Conservation (phyloP, 176 grass and related monocot genomes). For the Lolium rigidum region DNA sequence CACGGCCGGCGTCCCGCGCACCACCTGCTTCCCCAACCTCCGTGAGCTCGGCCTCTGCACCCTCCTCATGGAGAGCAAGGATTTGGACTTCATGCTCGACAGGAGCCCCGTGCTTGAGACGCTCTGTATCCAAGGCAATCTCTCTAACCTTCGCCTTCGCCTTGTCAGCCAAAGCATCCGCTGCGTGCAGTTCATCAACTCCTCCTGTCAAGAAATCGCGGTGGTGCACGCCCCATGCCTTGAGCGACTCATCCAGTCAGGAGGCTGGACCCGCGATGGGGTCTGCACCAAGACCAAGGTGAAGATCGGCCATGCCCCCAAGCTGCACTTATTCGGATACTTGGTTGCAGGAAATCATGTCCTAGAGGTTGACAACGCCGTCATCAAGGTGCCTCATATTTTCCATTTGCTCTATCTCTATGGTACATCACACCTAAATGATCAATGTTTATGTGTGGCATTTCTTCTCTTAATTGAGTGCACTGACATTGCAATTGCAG, state of each 20-base stretch:
- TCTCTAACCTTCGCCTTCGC: not conserved
- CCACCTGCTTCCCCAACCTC: not conserved
- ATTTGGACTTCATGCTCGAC: slow-evolving; percentile 1
- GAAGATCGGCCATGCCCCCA: not conserved
- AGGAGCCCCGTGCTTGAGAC: not conserved
- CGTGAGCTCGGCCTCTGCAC: not conserved
- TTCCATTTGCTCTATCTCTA: not conserved
- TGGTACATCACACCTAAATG: not conserved
- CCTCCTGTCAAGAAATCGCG: not conserved
- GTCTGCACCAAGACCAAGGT: not conserved
- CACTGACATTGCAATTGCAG: not conserved
- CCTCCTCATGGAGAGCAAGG: not conserved
- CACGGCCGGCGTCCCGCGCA: not conserved
- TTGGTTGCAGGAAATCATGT: not conserved
- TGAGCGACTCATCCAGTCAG: not conserved
- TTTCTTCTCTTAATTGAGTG: not conserved
- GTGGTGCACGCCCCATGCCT: slow-evolving; percentile 1
- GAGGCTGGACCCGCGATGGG: not conserved
- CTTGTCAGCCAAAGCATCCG: not conserved
- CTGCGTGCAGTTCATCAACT: not conserved
- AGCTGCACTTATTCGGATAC: not conserved
- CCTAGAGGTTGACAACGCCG: not conserved
- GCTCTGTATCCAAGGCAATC: not conserved
- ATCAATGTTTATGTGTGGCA: not conserved
- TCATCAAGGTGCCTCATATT: not conserved